Evolutionary conservation across 768 basidiomycete species (phyloP).

Genomic region (Rhodotorula graminis): DNA sequence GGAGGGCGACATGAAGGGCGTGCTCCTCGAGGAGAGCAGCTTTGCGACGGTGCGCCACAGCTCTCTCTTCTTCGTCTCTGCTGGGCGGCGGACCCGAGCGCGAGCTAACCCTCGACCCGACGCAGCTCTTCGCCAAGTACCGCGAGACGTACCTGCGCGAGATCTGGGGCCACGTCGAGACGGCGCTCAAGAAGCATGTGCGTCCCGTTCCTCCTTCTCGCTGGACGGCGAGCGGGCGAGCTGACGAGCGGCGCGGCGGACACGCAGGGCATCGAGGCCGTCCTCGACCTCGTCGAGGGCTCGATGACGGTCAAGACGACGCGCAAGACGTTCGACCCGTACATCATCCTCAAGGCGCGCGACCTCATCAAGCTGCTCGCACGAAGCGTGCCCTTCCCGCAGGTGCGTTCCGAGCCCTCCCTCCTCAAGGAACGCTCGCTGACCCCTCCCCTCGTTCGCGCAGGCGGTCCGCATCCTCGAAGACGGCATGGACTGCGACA

Average conservation of each 20-base stretch:
- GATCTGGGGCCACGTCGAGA: slow-evolving; percentile 86
- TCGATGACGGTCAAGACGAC: slow-evolving; percentile 97
- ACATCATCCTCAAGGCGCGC: slow-evolving; percentile 89
- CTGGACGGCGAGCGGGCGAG: not conserved
- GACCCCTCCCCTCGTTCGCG: slow-evolving; percentile 10
- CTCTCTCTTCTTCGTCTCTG: not conserved
- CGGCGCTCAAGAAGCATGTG: slow-evolving; percentile 74
- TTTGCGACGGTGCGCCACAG: slow-evolving; percentile 68
- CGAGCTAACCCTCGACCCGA: not conserved
- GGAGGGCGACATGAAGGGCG: slow-evolving; percentile 62
- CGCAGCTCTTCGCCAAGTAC: slow-evolving; percentile 84
- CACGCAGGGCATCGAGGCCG: slow-evolving; percentile 74
- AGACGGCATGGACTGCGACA: slow-evolving; percentile 85
- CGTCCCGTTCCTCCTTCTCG: slow-evolving; percentile 32
- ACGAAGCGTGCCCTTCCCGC: slow-evolving; percentile 70
- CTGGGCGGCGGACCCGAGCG: not conserved
- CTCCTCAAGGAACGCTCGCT: not conserved
- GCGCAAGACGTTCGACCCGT: slow-evolving; percentile 94
- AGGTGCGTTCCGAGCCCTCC: slow-evolving; percentile 21
- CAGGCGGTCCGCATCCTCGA: slow-evolving; percentile 87
- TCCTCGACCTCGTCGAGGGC: slow-evolving; percentile 89
- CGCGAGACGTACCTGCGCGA: slow-evolving; percentile 94
- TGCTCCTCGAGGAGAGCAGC: slow-evolving; percentile 91
- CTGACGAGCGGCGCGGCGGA: not conserved
- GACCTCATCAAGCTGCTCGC: slow-evolving; percentile 94